Conservation (phyloP, 73 alveolate species). For the Paramecium biaurelia region DNA sequence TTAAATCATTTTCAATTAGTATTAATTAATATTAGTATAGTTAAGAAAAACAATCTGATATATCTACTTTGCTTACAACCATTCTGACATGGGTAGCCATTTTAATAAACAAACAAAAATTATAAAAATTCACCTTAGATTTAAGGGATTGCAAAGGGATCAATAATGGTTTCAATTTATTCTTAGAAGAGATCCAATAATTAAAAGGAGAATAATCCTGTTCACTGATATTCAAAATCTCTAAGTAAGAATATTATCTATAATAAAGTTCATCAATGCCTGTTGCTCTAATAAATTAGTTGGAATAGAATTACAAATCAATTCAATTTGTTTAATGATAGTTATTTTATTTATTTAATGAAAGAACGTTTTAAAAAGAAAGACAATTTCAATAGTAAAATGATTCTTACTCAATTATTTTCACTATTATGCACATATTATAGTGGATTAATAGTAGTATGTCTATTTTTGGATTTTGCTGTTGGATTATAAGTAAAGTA, state of each 20-base stretch:
- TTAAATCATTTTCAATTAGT: neutral
- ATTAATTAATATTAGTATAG: neutral
- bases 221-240: neutral
- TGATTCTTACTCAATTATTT: neutral
- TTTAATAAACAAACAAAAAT: neutral
- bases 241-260: neutral
- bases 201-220: neutral
- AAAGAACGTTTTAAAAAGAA: neutral
- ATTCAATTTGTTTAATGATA: neutral
- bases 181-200: neutral
- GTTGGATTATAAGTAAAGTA: neutral
- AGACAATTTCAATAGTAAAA: neutral
- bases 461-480: neutral
- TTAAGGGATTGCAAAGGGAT: neutral
- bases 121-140: neutral
- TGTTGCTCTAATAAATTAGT: neutral
- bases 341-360: neutral
- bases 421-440: neutral
- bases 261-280: neutral
- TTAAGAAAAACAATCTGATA: neutral
- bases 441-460: neutral
- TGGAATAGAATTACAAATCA: neutral
- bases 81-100: constrained; percentile 16
- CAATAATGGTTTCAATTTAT: neutral
- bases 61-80: neutral